Evolutionary conservation across 345 rosid species (phyloP), one percentile per base, ranked within the genome.

Genomic region (Firmiana major): DNA sequence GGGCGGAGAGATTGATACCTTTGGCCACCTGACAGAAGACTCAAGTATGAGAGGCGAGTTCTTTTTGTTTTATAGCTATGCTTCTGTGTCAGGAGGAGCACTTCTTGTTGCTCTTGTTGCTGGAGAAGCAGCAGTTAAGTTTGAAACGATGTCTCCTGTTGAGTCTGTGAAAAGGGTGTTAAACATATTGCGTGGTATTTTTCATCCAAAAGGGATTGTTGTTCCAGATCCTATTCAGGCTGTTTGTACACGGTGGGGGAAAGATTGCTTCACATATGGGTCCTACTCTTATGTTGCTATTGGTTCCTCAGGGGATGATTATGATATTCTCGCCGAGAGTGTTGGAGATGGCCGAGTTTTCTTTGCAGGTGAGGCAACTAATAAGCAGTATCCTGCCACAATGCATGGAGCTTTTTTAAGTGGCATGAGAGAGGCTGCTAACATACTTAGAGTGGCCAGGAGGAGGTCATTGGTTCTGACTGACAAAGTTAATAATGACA

Each of bases 391-490:
- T 81, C 97, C 97, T 12, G 99, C 99, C n/a, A 93, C 98, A 63
- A 96, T 96, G 99, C 98, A 96, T 60, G 95, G 98, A 79, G 99
- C 98, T 13, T 91, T 96, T 82, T 83, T 96, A 40, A 96, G 99
- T 59, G 97, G 99, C 62, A 94, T 96, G 99, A 92, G 98, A 79
- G 98, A 96, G 84, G 98, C 98, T 9, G 97, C 98, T 46, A 91
- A 89, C 76, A 92, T 92, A 34, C 86, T 89, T 73, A 88, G 97
- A 79, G 91, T 89, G 73, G 87, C 94, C 31, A 91, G 86, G 83
- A 88, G 88, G 83, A 88, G 97, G 80, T 77, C 87, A 17, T 72
- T 80, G 36, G 53, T 78, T 48, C 77, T 68, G 46, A 71, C 79
- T 48, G 51, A 78, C 77, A 86, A 83, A 78, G 78, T 26, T 40